Evolutionary conservation across 2,329 filamentous ascomycete species (phyloP).

Genomic region (Ceratocystis cubensis): DNA sequence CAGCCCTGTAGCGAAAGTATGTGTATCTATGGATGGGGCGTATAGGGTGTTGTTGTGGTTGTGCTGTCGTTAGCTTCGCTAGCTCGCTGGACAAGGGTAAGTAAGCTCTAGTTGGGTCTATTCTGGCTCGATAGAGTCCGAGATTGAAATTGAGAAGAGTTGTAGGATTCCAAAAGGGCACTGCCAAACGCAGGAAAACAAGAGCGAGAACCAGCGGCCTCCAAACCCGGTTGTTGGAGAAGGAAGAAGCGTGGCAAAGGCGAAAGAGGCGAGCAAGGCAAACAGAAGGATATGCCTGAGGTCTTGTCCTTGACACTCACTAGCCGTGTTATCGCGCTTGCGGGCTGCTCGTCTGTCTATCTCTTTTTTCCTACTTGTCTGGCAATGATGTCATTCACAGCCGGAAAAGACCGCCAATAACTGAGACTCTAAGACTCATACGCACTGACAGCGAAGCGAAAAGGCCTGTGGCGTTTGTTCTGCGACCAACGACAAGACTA

Average conservation of each 20-base stretch:
- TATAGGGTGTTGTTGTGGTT: not conserved
- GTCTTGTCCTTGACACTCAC: not conserved
- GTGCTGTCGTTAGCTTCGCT: not conserved
- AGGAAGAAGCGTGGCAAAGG: not conserved
- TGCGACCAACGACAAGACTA: not conserved
- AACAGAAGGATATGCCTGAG: not conserved
- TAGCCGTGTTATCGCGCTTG: not conserved
- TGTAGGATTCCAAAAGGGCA: not conserved
- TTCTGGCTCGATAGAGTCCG: not conserved
- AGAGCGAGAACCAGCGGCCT: not conserved
- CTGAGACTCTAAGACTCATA: not conserved
- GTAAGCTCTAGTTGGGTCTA: too few relatives aligned
- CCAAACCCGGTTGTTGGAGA: not conserved
- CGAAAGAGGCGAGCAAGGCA: not conserved
- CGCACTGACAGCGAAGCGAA: slow-evolving; percentile 3
- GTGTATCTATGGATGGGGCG: not conserved
- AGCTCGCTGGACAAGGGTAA: slow-evolving; percentile 5
- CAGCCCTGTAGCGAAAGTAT: not conserved
- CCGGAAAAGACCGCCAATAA: slow-evolving; percentile 4
- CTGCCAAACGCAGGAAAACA: not conserved
- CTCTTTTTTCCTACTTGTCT: not conserved
- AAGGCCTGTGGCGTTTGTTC: not conserved
- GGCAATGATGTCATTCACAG: not conserved
- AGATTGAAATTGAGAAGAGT: not conserved
- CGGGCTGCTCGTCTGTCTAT: not conserved